Evolutionary conservation across 2,329 filamentous ascomycete genomes (phyloP).

Genomic region (Sclerotinia nivalis): DNA sequence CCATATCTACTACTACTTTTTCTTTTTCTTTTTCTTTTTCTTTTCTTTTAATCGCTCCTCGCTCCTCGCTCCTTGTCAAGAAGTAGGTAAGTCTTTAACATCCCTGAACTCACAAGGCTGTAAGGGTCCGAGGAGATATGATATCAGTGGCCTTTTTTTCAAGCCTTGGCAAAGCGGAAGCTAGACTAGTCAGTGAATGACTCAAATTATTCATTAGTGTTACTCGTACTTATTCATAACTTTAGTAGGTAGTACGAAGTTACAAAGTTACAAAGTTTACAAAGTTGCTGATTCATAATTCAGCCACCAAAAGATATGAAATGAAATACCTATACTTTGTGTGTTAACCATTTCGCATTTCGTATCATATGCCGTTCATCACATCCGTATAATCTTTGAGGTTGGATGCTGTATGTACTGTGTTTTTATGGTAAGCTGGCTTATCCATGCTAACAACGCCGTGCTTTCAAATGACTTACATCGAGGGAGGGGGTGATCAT

Average conservation of each 20-base stretch:
- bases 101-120: not conserved
- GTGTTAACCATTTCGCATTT: not conserved
- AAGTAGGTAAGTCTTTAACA: too few relatives aligned
- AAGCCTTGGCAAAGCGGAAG: conserved; percentile 6
- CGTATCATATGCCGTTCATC: not conserved
- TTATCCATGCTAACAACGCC: not conserved
- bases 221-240: not conserved
- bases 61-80: not conserved
- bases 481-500: not conserved
- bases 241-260: not conserved
- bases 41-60: not conserved
- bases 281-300: too few relatives aligned
- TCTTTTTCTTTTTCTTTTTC: not conserved
- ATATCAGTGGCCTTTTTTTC: not conserved
- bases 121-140: conserved; percentile 11
- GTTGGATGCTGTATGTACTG: too few relatives aligned
- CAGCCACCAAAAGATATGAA: too few relatives aligned
- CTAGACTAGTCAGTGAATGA: not conserved
- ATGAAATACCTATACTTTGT: too few relatives aligned
- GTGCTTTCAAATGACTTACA: not conserved
- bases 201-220: not conserved
- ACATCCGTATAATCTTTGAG: not conserved
- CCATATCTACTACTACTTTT: not conserved
- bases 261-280: too few relatives aligned
- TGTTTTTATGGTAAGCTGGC: not conserved